Base-by-base conservation (phyloP, 2,329 filamentous ascomycete species). In the Fusarium sp. region DNA sequence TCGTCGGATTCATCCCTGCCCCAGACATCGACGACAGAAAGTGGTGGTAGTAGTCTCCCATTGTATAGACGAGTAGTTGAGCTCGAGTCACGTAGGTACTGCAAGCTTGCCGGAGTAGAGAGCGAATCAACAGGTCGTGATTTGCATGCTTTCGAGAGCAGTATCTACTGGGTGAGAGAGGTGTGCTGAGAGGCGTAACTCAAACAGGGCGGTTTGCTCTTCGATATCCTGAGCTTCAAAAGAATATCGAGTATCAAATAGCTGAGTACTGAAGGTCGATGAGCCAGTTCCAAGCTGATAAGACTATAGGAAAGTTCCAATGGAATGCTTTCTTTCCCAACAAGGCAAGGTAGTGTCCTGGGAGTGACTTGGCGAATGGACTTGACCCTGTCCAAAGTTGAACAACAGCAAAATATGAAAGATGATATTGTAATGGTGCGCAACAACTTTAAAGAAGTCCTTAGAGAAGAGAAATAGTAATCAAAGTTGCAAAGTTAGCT, bases 21-120 rank as follows among this genome's bases (percentile, higher is more conserved):
- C 83, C 85, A 61, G 83, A 81, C 82, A 86, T 83, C 34, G 85
- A 85, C 71, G 85, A 82, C 58, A 88, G 79, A 72, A 88, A 87
- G 68, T 85, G 83, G 53, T 85, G 84, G 70, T 88, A 88, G 74
- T 86, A 87, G 68, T 87, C 85, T 74, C 83, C 83, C 87, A 89
- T 89, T 60, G 68, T 54, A 28, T 57, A 37, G 30, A 59, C 50
- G 59, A 59, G 51, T 34, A 59, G 28, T 45, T 43, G 46, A 42
- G 45, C 30, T 63, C 43, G 54, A 37, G 37, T 63, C 45, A 50
- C 32, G 59, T 20, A 32, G 20, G 42, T 55, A 41, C 62, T 63
- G 64, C 62, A 66, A 50, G 62, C 45, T 61, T 48, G 58, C 43
- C 37, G 46, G 28, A 56, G 45, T 53, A 51, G 30, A 58, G 46